Evolutionary conservation across 345 rosid genomes (phyloP), one percentile per base, ranked within the genome.

Genomic region (Mangifera indica): DNA sequence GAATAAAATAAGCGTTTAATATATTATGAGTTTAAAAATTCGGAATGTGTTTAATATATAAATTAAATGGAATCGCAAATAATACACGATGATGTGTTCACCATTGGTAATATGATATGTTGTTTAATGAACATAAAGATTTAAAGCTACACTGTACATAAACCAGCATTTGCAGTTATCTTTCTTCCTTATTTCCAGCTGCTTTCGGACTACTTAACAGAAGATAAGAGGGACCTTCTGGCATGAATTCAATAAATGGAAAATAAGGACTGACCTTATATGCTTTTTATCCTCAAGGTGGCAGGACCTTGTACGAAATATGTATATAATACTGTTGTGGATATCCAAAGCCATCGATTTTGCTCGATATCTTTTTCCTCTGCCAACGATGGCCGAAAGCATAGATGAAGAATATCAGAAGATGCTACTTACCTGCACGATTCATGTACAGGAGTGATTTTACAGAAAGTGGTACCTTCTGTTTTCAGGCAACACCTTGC

Each of bases 401-500:
- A 21, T 18, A 40, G 21, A 64, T 3, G 74, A 67, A 71, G 72
- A 74, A 74, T 54, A 64, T 66, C 13, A 45, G 60, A 60, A 60
- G 58, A 68, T 10, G 37, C 32, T 3, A 29, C 59, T 12, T 37
- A 48, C 49, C 79, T 69, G 73, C 75, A 55, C 63, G 67, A 76
- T 77, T 71, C 62, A 66, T 78, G 60, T 78, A 65, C 74, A 76
- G 13, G 69, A 10, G 42, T 32, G 70, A 68, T 52, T 72, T 76
- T 60, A 81, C 81, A 42, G 52, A 34, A 10, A 49, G n/a, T n/a
- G 10, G 26, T 29, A 29, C 42, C 69, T 46, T 29, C 48, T 37
- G 68, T 60, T 71, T 59, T 76, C 79, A 83, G 67, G 82, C 56
- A 59, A 81, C 77, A 37, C 76, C 72, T 77, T 82, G 87, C 58